phyloP scores from a whole-genome alignment of 1,139 yeast genomes.

The Arxiozyma heterogenica region DNA sequence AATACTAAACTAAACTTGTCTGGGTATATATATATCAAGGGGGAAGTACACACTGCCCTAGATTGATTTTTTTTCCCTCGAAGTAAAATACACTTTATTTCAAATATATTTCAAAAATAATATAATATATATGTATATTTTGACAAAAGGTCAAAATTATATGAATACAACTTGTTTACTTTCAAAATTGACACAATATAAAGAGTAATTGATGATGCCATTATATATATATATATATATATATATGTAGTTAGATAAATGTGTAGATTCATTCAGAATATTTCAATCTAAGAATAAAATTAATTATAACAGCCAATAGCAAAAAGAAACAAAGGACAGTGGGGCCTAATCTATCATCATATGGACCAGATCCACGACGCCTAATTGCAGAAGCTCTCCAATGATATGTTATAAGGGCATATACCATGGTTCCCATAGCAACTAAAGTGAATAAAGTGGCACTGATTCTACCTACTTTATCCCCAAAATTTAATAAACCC shows the following conservation, averaged over 20 bases:
- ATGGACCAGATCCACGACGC: constrained; percentile 94
- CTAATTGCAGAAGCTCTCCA: constrained; percentile 99
- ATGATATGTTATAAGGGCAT: constrained; percentile 90
- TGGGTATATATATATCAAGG: no score
- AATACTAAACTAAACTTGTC: not conserved
- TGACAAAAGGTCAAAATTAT: not conserved
- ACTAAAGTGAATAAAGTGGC: constrained; percentile 90
- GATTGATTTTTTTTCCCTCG: not conserved
- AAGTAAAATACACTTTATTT: no score
- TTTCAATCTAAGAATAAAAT: constrained; percentile 76
- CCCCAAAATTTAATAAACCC: constrained; percentile 94
- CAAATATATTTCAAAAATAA: no score
- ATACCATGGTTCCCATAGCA: constrained; percentile 96
- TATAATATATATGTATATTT: not conserved
- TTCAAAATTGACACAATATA: not conserved
- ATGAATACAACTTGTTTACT: not conserved
- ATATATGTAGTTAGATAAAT: not conserved
- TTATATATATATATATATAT: not conserved
- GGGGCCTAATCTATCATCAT: constrained; percentile 97
- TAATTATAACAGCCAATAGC: constrained; percentile 83
- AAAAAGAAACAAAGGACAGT: constrained; percentile 95
- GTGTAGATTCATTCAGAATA: not conserved
- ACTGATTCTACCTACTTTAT: constrained; percentile 79
- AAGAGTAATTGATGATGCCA: not conserved
- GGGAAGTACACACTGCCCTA: no score